A percentile compares a stretch with the other conserved stretches of the same genome.
Conservation (phyloP, 495 filamentous ascomycete species). For the Annulohypoxylon bovei region DNA sequence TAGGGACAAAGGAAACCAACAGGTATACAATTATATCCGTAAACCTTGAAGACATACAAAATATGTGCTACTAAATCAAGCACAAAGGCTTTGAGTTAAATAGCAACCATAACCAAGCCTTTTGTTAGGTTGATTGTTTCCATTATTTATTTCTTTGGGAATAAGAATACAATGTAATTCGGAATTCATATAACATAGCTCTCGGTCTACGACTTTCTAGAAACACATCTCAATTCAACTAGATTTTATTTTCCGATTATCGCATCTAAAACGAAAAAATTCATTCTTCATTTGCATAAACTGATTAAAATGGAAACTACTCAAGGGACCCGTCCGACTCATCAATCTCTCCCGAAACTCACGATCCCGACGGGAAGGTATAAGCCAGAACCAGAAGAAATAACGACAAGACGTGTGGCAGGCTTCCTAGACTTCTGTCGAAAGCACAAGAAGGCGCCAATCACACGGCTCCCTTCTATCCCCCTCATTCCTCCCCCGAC, state of each 20-base stretch:
- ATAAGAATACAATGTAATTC: background rate
- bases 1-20: too few species aligned
- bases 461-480: slow-evolving; percentile 14
- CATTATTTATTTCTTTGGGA: background rate
- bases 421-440: slow-evolving; percentile 16
- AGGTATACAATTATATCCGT: too few species aligned
- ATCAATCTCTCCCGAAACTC: slow-evolving; percentile 22
- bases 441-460: slow-evolving; percentile 17
- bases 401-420: slow-evolving; percentile 7
- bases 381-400: slow-evolving; percentile 23
- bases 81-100: background rate
- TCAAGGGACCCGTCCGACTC: slow-evolving; percentile 17
- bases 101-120: background rate
- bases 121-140: background rate
- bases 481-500: background rate
- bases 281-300: background rate
- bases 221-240: background rate
- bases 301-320: slow-evolving; percentile 5
- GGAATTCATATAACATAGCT: background rate
- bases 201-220: background rate
- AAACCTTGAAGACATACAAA: background rate
- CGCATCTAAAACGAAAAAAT: background rate
- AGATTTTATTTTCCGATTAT: background rate
- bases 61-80: background rate
- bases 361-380: background rate